Conservation (phyloP, 139 green algal genomes). For the Microglena sp. region DNA sequence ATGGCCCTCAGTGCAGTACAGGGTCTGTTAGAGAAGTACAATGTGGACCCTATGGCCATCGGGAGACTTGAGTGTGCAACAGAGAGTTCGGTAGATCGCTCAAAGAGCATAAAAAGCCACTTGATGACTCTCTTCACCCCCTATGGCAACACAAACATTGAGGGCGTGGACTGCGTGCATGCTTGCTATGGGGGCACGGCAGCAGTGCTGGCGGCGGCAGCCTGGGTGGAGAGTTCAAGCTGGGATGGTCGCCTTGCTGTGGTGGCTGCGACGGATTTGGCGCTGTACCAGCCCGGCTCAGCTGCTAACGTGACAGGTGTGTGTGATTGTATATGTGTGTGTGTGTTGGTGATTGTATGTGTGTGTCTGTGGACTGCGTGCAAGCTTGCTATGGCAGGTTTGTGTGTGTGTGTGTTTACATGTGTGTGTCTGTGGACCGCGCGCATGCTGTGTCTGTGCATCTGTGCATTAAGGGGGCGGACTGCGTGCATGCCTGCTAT, state of each 20-base stretch:
- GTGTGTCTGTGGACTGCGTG: constrained; percentile 13
- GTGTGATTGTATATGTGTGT: not conserved
- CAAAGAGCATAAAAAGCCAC: not conserved
- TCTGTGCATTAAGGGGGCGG: constrained; percentile 43
- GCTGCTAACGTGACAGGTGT: constrained; percentile 37
- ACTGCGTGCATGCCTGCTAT: constrained; percentile 77
- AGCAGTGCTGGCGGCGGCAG: constrained; percentile 58
- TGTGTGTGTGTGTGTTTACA: not conserved
- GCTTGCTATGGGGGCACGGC: constrained; percentile 83
- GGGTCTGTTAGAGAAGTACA: constrained; percentile 47
- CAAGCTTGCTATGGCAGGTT: not conserved
- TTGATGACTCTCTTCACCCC: not conserved
- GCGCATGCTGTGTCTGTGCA: no score
- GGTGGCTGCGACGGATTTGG: constrained; percentile 70
- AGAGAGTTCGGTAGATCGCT: not conserved
- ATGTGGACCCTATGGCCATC: not conserved
- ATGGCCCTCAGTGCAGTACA: constrained; percentile 58
- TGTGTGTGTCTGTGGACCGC: no score
- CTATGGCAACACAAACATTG: not conserved
- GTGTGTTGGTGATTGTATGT: constrained; percentile 4
- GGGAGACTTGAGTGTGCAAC: constrained; percentile 47
- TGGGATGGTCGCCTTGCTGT: constrained; percentile 46
- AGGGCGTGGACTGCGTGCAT: constrained; percentile 70
- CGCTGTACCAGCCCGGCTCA: constrained; percentile 44
- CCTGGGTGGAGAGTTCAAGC: constrained; percentile 6